Conservation (phyloP, 2,329 filamentous ascomycete genomes). For the Hirsutella rhossiliensis region DNA sequence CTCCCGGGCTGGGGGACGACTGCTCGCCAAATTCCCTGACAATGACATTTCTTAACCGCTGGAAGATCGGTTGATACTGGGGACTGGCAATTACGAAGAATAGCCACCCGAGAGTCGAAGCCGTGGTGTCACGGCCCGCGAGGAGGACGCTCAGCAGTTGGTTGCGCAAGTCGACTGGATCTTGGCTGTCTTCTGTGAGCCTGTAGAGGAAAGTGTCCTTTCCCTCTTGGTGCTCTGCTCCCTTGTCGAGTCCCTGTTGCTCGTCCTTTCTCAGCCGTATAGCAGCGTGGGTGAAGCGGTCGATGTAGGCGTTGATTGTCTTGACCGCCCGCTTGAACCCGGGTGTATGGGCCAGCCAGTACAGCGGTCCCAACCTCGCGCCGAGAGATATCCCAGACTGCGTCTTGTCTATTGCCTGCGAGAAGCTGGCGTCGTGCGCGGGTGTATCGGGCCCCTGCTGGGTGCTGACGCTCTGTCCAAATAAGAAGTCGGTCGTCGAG, state of each 20-base stretch:
- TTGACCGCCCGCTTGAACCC: background rate
- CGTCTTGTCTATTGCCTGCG: background rate
- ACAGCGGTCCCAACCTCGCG: background rate
- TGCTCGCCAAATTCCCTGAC: background rate
- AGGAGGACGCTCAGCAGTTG: conserved; percentile 69
- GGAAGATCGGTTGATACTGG: background rate
- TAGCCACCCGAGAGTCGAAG: conserved; percentile 66
- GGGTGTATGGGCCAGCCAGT: background rate
- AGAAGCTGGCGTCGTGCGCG: background rate
- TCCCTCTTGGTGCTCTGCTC: no score
- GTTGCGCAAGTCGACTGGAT: background rate
- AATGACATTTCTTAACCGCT: background rate
- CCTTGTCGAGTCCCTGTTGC: no score
- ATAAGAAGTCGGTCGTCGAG: conserved; percentile 73
- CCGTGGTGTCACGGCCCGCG: conserved; percentile 80
- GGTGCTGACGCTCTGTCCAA: conserved; percentile 35
- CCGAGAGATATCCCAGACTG: background rate
- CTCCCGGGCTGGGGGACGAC: conserved; percentile 41
- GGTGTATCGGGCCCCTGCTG: background rate
- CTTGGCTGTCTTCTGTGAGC: background rate
- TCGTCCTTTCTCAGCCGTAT: background rate
- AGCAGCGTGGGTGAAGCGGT: background rate
- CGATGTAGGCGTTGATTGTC: background rate
- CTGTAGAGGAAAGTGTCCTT: background rate
- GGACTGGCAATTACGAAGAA: conserved; percentile 64